Percentiles rank a stretch among this genome's conserved stretches.
These are phyloP conservation scores for Hemerocallis citrina DNA, from an alignment of 106 monocot species.

Conservation along the genomic window DNA sequence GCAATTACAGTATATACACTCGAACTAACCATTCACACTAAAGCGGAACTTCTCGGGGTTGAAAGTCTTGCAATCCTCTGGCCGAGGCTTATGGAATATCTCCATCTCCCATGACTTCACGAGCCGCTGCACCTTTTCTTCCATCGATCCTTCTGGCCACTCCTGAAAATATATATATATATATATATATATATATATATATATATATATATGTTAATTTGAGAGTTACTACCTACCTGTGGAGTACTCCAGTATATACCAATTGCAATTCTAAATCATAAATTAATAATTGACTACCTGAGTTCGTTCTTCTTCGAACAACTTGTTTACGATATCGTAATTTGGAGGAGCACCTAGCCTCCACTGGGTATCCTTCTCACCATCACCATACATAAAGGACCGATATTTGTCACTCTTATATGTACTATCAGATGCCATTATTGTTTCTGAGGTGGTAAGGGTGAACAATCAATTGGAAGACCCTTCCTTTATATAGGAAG, in stretches of 20 bases:
- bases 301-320: constrained; percentile 49
- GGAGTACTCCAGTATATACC: too few species aligned
- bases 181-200: too few species aligned
- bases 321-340: constrained; percentile 52
- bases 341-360: constrained; percentile 40
- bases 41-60: constrained; percentile 17
- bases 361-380: constrained; percentile 44
- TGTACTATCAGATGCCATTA: too few species aligned
- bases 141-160: constrained; percentile 45
- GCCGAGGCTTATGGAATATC: constrained; percentile 32
- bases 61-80: constrained; percentile 33
- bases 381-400: constrained; percentile 29
- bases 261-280: too few species aligned
- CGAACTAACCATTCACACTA: constrained; percentile 26
- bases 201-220: too few species aligned
- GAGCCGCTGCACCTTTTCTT: constrained; percentile 48
- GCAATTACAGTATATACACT: too few species aligned
- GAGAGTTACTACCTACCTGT: too few species aligned
- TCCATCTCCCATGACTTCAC: constrained; percentile 63
- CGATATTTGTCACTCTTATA: constrained; percentile 43
- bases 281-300: constrained; percentile 13
- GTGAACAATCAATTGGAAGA: too few species aligned
- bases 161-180: too few species aligned
- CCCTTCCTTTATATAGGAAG: too few species aligned
- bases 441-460: too few species aligned